Percentiles rank a stretch among this genome's conserved stretches.
These are phyloP conservation scores for Herpotrichia juniperi DNA, from an alignment of 2,329 filamentous ascomycete genomes.

Conservation along the genomic window DNA sequence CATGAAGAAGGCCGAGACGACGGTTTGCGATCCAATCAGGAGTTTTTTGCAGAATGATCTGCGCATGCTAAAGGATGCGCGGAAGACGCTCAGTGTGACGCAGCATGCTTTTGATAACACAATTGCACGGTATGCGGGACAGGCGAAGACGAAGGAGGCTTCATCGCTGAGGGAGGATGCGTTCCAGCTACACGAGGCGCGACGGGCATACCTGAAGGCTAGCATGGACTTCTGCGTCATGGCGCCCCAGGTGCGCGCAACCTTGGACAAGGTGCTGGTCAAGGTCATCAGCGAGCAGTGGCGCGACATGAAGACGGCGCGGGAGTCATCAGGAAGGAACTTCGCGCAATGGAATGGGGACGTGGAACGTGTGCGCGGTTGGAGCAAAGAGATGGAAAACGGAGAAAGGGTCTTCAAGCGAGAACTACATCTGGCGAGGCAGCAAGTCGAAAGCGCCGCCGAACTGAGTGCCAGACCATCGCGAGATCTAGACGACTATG, in stretches of 20 bases:
- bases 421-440: constrained; percentile 78
- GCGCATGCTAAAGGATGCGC: constrained; percentile 82
- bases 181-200: constrained; percentile 90
- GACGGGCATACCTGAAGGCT: constrained; percentile 87
- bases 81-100: constrained; percentile 74
- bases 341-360: constrained; percentile 75
- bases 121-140: constrained; percentile 79
- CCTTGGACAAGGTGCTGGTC: constrained; percentile 85
- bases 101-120: constrained; percentile 86
- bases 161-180: constrained; percentile 92
- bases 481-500: constrained; percentile 91
- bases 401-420: constrained; percentile 83
- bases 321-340: constrained; percentile 66
- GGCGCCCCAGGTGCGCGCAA: constrained; percentile 82
- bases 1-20: constrained; percentile 77
- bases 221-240: constrained; percentile 92
- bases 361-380: constrained; percentile 89
- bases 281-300: constrained; percentile 85
- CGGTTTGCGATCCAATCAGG: constrained; percentile 82
- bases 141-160: constrained; percentile 92
- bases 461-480: constrained; percentile 77
- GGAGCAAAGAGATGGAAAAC: constrained; percentile 92
- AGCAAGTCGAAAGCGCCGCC: constrained; percentile 80
- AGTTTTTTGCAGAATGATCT: constrained; percentile 80
- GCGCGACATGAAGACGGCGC: constrained; percentile 78